A percentile compares a stretch with the other conserved stretches of the same genome.
Evolutionary conservation across 345 rosid genomes (phyloP).

Genomic region (Adansonia digitata): DNA sequence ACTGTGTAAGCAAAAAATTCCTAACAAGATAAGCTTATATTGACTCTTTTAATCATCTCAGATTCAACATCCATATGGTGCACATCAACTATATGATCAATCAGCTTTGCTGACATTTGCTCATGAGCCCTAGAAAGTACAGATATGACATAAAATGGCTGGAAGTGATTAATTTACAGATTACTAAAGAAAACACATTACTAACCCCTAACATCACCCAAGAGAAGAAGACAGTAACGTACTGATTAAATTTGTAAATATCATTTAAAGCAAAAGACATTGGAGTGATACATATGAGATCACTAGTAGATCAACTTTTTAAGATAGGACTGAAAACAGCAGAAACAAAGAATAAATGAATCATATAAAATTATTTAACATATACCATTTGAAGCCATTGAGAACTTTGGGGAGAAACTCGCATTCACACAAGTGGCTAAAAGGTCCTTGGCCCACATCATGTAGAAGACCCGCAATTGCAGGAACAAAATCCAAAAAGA

Average conservation of each 20-base stretch:
- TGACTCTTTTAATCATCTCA: slow-evolving; percentile 69
- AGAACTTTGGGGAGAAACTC: slow-evolving; percentile 73
- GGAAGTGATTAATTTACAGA: background rate
- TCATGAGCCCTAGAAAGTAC: slow-evolving; percentile 68
- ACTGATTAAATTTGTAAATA: background rate
- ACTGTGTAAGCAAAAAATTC: background rate
- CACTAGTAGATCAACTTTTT: background rate
- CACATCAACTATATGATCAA: slow-evolving; percentile 75
- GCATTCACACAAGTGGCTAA: slow-evolving; percentile 86
- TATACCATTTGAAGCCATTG: slow-evolving; percentile 51
- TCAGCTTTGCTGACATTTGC: slow-evolving; percentile 66
- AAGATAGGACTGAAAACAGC: background rate
- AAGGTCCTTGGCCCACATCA: slow-evolving; percentile 95
- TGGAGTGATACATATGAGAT: background rate
- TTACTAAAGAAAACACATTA: background rate
- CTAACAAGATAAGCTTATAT: slow-evolving; percentile 40
- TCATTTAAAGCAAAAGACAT: background rate
- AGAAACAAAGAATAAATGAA: slow-evolving; percentile 5
- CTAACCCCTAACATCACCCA: background rate
- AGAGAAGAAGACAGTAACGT: background rate
- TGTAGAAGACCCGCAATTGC: slow-evolving; percentile 71
- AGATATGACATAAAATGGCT: slow-evolving; percentile 3
- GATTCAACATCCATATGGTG: slow-evolving; percentile 80
- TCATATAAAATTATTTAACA: slow-evolving; percentile 13
- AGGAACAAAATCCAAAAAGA: slow-evolving; percentile 1